These are phyloP conservation scores for Solanum rostratum DNA, from an alignment of 257 asterid species.

Conservation along the genomic window DNA sequence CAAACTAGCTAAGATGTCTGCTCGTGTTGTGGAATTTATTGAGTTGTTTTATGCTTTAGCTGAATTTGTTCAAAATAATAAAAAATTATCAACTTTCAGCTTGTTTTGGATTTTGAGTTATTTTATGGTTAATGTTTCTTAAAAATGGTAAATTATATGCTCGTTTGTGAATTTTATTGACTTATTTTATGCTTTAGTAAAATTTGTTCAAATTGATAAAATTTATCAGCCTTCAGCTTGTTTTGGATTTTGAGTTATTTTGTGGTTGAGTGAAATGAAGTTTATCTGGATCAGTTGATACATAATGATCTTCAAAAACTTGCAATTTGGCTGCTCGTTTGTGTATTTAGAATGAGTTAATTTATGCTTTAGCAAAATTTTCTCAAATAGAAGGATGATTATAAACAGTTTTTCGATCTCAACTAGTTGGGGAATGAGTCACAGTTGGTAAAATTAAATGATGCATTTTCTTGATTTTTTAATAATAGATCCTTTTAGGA, in stretches of 20 bases:
- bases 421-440: neutral
- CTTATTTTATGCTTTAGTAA: neutral
- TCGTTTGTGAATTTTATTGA: neutral
- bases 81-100: neutral
- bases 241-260: neutral
- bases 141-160: neutral
- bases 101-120: neutral
- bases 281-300: neutral
- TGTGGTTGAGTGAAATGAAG: neutral
- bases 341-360: neutral
- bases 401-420: neutral
- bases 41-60: too few species aligned
- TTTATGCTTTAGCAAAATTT: neutral
- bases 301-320: neutral
- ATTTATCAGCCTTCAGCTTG: neutral
- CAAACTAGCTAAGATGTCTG: too few species aligned
- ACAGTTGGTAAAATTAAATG: neutral
- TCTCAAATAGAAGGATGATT: neutral
- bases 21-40: too few species aligned
- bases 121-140: neutral
- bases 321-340: neutral
- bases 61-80: too few species aligned
- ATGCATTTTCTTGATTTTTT: neutral
- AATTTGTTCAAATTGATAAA: neutral
- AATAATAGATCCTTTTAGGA: neutral